Evolutionary conservation across 1,284 basidiomycete genomes (phyloP).

Genomic region (Mycena sp.): DNA sequence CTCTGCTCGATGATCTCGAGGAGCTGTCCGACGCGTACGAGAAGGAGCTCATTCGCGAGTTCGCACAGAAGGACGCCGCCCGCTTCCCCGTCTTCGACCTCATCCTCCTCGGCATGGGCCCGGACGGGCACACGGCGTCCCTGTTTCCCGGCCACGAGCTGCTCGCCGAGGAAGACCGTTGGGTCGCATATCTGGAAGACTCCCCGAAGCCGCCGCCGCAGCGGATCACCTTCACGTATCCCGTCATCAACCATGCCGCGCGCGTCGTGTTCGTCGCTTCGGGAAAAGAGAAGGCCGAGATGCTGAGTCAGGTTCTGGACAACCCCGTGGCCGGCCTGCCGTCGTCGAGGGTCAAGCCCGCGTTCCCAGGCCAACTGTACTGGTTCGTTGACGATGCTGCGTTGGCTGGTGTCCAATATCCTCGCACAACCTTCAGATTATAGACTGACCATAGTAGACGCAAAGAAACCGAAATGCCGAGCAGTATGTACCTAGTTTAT

Average conservation of each 20-base stretch:
- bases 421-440: constrained; percentile 63
- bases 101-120: constrained; percentile 92
- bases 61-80: constrained; percentile 90
- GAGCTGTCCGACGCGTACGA: constrained; percentile 95
- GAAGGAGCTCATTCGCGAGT: constrained; percentile 90
- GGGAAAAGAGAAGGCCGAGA: constrained; percentile 87
- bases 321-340: constrained; percentile 85
- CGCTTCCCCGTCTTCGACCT: constrained; percentile 96
- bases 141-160: constrained; percentile 94
- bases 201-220: constrained; percentile 94
- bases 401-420: constrained; percentile 67
- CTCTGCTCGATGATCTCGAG: constrained; percentile 81
- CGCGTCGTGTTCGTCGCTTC: constrained; percentile 89
- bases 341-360: constrained; percentile 83
- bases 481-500: constrained; percentile 10
- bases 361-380: constrained; percentile 84
- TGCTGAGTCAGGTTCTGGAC: constrained; percentile 81
- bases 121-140: constrained; percentile 96
- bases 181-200: constrained; percentile 95
- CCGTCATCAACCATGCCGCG: constrained; percentile 92
- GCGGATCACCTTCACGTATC: constrained; percentile 91
- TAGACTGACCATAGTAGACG: constrained; percentile 37
- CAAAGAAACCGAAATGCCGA: constrained; percentile 8
- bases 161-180: constrained; percentile 86
- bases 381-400: constrained; percentile 94